A percentile compares a stretch with the other conserved stretches of the same genome.
These are phyloP conservation scores for Ustilago nuda DNA, from an alignment of 1,284 basidiomycete species.

Conservation along the genomic window DNA sequence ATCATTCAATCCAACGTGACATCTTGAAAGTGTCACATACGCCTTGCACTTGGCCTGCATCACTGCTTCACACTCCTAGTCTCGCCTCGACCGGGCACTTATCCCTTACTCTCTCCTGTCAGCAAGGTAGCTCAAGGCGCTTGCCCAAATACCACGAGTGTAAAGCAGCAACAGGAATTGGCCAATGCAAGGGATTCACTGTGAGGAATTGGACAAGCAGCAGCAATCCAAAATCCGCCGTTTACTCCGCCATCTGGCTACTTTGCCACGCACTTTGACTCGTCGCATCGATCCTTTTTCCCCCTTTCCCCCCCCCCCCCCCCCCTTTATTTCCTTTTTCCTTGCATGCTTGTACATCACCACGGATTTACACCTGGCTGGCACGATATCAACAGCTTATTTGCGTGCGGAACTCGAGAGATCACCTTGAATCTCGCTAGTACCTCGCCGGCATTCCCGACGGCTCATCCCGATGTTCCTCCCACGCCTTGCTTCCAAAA, in stretches of 20 bases:
- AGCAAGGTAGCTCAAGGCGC: background rate
- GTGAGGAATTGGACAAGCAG: slow-evolving; percentile 31
- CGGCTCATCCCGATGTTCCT: slow-evolving; percentile 1
- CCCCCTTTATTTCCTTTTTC: background rate
- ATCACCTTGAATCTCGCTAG: background rate
- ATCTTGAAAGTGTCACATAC: background rate
- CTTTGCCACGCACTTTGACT: slow-evolving; percentile 2
- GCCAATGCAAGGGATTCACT: slow-evolving; percentile 18
- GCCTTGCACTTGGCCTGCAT: background rate
- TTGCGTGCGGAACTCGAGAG: background rate
- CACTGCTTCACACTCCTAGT: background rate
- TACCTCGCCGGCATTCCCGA: background rate
- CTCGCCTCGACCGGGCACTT: background rate
- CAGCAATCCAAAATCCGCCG: background rate
- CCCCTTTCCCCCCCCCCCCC: too few relatives aligned
- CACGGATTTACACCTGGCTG: background rate
- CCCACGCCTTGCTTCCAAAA: background rate
- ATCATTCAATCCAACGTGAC: too few relatives aligned
- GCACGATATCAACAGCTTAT: background rate
- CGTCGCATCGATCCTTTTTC: slow-evolving; percentile 22
- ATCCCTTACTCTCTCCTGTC: background rate
- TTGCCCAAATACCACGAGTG: background rate
- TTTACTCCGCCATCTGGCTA: background rate
- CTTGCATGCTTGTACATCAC: slow-evolving; percentile 4
- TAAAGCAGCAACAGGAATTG: background rate